Base-by-base conservation (phyloP, 2,329 filamentous ascomycete species). In the Colletotrichum coccodes region DNA sequence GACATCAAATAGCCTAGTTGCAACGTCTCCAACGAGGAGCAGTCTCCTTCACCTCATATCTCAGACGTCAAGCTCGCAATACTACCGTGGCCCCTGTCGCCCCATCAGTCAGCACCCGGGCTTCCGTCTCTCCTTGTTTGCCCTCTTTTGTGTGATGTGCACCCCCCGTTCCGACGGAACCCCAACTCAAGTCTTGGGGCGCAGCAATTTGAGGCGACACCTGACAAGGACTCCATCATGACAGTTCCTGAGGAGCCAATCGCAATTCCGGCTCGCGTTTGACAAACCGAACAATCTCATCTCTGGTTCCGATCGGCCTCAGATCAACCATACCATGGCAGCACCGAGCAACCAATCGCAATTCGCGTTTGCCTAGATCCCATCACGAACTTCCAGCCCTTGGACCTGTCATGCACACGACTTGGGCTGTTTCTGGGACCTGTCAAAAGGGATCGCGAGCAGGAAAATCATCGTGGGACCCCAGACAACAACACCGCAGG, bases 241-340 rank as follows among this genome's bases (percentile, higher is more conserved):
- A 69, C 72, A 72, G 72, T 62, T 70, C 70, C 67, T 75, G 74
- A 73, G 59, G 71, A 74, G 73, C 78, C 77, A 79, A 78, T 79
- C 78, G 77, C 77, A 79, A 77, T 73, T 71, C 42, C 21, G 67
- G 8, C 57, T 72, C 34, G 46, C 36, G 71, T 71, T 66, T 77
- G 72, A 75, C 75, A 72, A 70, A 34, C 36, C 47, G 67, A 70
- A 46, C 44, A 68, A 72, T 72, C 72, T 67, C 66, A 61, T 66
- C 60, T 72, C 9, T 68, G 69, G 64, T 65, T 53, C 70, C 68
- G 70, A 71, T 71, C 68, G 50, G 69, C 70, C 64, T 68, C 54
- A 71, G 70, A 71, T 71, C 68, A 71, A 63, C 64, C 52, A 49
- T 60, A 57, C 56, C 57, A 53, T 71, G 68, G 60, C 70, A 66